Evolutionary conservation across 164 flowering plant genomes (phyloP), one percentile per base, ranked within the genome.

Genomic region (Stephania yunnanensis): DNA sequence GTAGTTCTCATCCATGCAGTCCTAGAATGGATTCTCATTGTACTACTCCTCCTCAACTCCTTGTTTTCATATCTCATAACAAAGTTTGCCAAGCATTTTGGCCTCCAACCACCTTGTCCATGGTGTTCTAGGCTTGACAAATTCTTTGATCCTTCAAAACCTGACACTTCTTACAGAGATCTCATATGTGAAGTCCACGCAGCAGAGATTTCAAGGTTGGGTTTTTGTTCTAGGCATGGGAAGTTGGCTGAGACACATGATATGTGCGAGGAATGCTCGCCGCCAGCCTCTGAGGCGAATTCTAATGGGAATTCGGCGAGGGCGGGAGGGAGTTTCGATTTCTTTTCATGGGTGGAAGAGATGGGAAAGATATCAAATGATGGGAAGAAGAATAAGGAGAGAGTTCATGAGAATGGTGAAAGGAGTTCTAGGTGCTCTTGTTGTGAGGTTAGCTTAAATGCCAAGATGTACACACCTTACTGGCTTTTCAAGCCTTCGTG

Each of bases 11-110:
- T 87, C 79, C 91, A 91, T 69, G 90, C 90, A 22, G 17, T 90
- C 45, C 91, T 95, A 17, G 99, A 95, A 83, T 95, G 99, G 99
- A 77, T 84, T 82, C 81, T 95, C n/a, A 93, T 93, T 72, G 0
- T 81, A 66, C 83, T 91, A 69, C 93, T 93, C 61, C 91, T 95
- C 25, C 82, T 91, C 50, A 92, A 95, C 74, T 91, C 97, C 69
- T 84, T 93, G 8, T 92, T 92, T 68, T 93, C 97, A 61, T 90
- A 87, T 80, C 82, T 93, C 76, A 91, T 91, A 75, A 9, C 81
- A 53, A 90, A 85, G 74, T 95, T 88, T 68, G 87, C 98, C 0
- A 81, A 82, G 4, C 90, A 82, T 81, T 92, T 95, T 73, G 97
- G 98, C 76, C 92, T 95, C 10, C 83, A 90, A 78, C 79, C 91